Conservation (phyloP, 2,329 filamentous ascomycete species). For the Byssochlamys sp. region DNA sequence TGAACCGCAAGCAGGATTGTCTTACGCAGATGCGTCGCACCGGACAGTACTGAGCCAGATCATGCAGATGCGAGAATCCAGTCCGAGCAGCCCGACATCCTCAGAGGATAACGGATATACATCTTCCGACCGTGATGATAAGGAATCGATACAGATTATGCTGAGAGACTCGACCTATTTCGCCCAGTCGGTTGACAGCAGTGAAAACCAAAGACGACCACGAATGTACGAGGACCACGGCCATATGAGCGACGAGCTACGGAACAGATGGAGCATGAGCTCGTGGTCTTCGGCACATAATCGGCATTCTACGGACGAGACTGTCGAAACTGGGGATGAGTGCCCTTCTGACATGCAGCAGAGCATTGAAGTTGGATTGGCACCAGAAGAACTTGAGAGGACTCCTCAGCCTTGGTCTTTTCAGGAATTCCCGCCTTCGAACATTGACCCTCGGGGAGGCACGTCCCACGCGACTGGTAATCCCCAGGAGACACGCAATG, state of each 20-base stretch:
- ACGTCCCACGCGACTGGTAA: slow-evolving; percentile 20
- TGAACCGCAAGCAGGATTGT: slow-evolving; percentile 58
- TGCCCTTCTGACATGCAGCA: slow-evolving; percentile 11
- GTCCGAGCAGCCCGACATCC: slow-evolving; percentile 30
- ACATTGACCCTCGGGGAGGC: slow-evolving; percentile 17
- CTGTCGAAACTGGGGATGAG: slow-evolving; percentile 29
- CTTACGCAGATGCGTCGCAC: slow-evolving; percentile 22
- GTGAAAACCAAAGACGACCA: slow-evolving; percentile 20
- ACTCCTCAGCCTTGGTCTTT: slow-evolving; percentile 27
- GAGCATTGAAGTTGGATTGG: slow-evolving; percentile 14
- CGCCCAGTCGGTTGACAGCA: slow-evolving; percentile 23
- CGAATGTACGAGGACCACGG: slow-evolving; percentile 13
- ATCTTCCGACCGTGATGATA: slow-evolving; percentile 41
- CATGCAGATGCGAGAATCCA: slow-evolving; percentile 40
- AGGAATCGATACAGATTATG: slow-evolving; percentile 49
- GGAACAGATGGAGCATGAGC: slow-evolving; percentile 35
- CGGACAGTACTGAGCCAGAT: slow-evolving; percentile 40
- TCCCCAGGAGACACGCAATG: slow-evolving; percentile 28
- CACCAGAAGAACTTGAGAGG: slow-evolving; percentile 17
- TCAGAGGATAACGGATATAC: slow-evolving; percentile 29
- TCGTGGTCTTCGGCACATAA: slow-evolving; percentile 36
- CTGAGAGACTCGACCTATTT: slow-evolving; percentile 38
- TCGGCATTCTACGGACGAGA: slow-evolving; percentile 24
- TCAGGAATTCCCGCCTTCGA: slow-evolving; percentile 29
- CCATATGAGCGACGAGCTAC: slow-evolving; percentile 13